Conservation (phyloP, 169 alveolate species). For the Babesia ovis region DNA sequence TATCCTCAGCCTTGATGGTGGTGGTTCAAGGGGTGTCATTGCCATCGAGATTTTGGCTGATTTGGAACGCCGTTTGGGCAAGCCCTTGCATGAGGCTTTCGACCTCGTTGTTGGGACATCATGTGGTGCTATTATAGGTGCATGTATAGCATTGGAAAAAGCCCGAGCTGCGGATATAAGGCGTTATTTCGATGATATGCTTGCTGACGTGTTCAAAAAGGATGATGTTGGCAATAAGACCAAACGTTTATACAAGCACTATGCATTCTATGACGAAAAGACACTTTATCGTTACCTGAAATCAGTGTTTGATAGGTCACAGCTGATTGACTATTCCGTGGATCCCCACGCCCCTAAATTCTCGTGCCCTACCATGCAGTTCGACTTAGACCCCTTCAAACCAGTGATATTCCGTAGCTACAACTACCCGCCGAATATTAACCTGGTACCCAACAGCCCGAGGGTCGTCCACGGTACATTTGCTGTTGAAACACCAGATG, state of each 20-base stretch:
- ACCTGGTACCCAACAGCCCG: background rate
- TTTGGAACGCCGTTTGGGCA: slow-evolving; percentile 46
- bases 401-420: slow-evolving; percentile 81
- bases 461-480: slow-evolving; percentile 41
- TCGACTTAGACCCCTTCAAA: slow-evolving; percentile 74
- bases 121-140: slow-evolving; percentile 83
- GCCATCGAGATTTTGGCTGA: slow-evolving; percentile 78
- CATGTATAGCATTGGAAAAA: slow-evolving; percentile 78
- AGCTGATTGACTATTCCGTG: slow-evolving; percentile 82
- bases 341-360: slow-evolving; percentile 80
- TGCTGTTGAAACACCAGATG: slow-evolving; percentile 57
- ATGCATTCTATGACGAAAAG: slow-evolving; percentile 80
- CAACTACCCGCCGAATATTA: slow-evolving; percentile 51
- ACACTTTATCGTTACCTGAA: slow-evolving; percentile 66
- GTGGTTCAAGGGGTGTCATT: slow-evolving; percentile 85
- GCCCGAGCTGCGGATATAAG: slow-evolving; percentile 73
- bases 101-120: slow-evolving; percentile 87
- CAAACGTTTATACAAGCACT: slow-evolving; percentile 76
- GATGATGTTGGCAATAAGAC: slow-evolving; percentile 73
- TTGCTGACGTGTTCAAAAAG: slow-evolving; percentile 75
- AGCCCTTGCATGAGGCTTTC: slow-evolving; percentile 77
- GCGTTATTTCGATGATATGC: slow-evolving; percentile 74
- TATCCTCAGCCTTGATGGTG: slow-evolving; percentile 83
- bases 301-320: slow-evolving; percentile 68
- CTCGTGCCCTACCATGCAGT: slow-evolving; percentile 77